Percentiles rank a stretch among this genome's conserved stretches.
Conservation (phyloP, 257 asterid genomes). For the Thymus mandschuricus region DNA sequence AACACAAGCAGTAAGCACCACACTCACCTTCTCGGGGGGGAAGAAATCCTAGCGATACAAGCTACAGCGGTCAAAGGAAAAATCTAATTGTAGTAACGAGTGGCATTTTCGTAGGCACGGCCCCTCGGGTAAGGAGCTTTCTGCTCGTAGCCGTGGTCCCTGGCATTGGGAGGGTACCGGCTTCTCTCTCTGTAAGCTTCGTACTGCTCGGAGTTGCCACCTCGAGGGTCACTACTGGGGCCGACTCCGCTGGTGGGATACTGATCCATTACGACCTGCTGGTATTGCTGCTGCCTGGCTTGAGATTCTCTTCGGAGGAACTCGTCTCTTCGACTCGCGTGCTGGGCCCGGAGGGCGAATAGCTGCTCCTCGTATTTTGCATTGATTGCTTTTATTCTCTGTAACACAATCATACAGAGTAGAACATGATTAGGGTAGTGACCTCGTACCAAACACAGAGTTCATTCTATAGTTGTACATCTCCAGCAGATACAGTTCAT, state of each 20-base stretch:
- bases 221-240: conserved; percentile 51
- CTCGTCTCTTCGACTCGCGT: conserved; percentile 67
- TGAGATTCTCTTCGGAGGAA: conserved; percentile 68
- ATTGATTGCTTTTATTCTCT: conserved; percentile 68
- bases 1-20: conserved; percentile 16
- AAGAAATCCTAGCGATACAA: neutral
- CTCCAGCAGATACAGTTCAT: neutral
- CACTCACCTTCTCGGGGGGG: neutral
- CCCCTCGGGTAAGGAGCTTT: conserved; percentile 71
- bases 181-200: conserved; percentile 60
- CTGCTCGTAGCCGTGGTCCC: conserved; percentile 62
- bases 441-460: neutral
- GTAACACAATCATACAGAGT: conserved; percentile 23
- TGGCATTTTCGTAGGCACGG: conserved; percentile 58
- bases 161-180: conserved; percentile 50
- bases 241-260: conserved; percentile 47
- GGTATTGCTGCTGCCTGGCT: conserved; percentile 64
- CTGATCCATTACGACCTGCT: conserved; percentile 57
- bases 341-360: conserved; percentile 59
- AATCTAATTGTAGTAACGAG: conserved; percentile 49
- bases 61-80: conserved; percentile 10
- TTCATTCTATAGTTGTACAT: neutral
- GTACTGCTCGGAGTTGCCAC: conserved; percentile 50
- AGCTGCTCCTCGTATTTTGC: conserved; percentile 68
- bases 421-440: conserved; percentile 8